Conservation (phyloP, 345 rosid genomes). For the Gossypium stocksii region DNA sequence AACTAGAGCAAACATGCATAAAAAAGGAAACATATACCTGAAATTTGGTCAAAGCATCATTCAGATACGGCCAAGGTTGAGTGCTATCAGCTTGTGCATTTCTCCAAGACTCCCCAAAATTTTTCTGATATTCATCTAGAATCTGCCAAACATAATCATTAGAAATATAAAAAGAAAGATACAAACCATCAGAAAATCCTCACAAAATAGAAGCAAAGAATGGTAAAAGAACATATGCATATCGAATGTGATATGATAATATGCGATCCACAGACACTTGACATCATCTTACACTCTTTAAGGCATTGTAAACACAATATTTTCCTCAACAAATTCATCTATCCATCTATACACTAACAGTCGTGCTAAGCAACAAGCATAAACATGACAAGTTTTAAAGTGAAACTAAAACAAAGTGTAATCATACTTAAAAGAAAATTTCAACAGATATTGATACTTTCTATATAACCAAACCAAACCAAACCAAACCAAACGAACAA, state of each 20-base stretch:
- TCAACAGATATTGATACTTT: neutral
- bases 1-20: neutral
- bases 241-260: neutral
- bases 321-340: neutral
- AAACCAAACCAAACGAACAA: neutral
- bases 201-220: neutral
- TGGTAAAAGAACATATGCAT: neutral
- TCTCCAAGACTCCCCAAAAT: conserved; percentile 87
- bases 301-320: neutral
- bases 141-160: conserved; percentile 38
- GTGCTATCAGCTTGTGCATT: conserved; percentile 49
- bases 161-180: neutral
- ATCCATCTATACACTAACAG: neutral
- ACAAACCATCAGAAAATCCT: neutral
- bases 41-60: conserved; percentile 70
- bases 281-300: neutral
- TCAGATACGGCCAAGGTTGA: conserved; percentile 80
- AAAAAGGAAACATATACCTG: conserved; percentile 48
- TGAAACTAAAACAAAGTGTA: neutral
- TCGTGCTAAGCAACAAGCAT: neutral
- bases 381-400: neutral
- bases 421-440: neutral
- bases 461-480: neutral
- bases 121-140: conserved; percentile 89
- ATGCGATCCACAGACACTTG: neutral